Evolutionary conservation across 2,329 filamentous ascomycete species (phyloP), one percentile per base, ranked within the genome.

Genomic region (Colletotrichum musicola): DNA sequence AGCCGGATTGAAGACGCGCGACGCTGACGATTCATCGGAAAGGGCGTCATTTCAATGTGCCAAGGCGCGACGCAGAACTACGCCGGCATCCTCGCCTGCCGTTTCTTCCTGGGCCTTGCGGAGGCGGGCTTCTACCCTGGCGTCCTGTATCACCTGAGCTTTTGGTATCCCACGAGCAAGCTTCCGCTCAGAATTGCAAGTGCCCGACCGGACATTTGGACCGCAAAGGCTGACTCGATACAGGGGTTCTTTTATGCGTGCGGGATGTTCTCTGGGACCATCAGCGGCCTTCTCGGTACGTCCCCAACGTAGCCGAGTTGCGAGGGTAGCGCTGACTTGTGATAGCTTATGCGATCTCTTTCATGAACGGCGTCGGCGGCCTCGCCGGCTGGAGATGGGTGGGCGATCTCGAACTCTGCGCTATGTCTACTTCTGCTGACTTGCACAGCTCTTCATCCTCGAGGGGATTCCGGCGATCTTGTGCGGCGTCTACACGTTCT

Each of bases 91-190:
- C 38, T 77, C 51, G 71, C 71, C 2, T 72, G 72, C 25, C 72
- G 75, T 1, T 77, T 75, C 62, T 74, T 74, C 35, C 61, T 77
- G 1, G 74, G 75, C 0, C 68, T 74, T 6, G 73, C 75, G 4
- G 75, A 77, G 58, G 75, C 74, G 22, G 75, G 75, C 0, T 75
- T 76, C n/a, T 76, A 76, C 22, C 74, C 75, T 3, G 75, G 74
- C 6, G 74, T 77, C 0, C 57, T 75, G 68, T 75, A 75, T 46
- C 74, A 75, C 51, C 30, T 76, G 14, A 75, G 73, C 72, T 66
- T 79, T 64, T 79, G 77, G 77, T 79, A 77, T 64, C 76, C 77
- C 0, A 74, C 77, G 4, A 72, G 77, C 1, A 74, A 72, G 49
- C 73, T 78, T 7, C 70, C 77, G 2, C 72, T 79, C 1, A 71